Evolutionary conservation across 495 filamentous ascomycete genomes (phyloP).

Genomic region (Tetracladium setigerum): DNA sequence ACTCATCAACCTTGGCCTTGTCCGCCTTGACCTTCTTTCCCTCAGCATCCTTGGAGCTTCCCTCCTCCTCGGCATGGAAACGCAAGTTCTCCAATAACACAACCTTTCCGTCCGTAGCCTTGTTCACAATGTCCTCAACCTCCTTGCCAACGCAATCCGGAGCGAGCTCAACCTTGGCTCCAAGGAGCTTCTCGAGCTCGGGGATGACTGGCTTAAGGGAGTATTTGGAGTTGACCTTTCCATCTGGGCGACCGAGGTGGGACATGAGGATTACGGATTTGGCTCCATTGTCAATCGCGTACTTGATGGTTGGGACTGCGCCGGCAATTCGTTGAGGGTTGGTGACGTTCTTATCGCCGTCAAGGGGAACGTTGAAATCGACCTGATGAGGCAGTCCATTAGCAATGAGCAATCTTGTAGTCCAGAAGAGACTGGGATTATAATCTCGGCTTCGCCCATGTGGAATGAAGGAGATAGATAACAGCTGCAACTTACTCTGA

Average conservation of each 20-base stretch:
- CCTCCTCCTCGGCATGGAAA: constrained; percentile 97
- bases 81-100: constrained; percentile 95
- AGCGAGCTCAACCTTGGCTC: constrained; percentile 73
- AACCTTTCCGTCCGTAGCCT: constrained; percentile 73
- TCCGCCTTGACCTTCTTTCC: constrained; percentile 99
- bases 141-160: constrained; percentile 86
- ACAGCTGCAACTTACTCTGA: constrained; percentile 60
- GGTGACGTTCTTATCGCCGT: constrained; percentile 84
- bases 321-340: constrained; percentile 98
- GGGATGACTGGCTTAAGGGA: constrained; percentile 85
- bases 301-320: constrained; percentile 95
- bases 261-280: constrained; percentile 98
- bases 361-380: constrained; percentile 98
- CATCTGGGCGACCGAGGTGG: constrained; percentile 92
- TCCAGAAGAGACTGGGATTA: too few species aligned
- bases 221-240: constrained; percentile 85
- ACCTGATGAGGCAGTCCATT: constrained; percentile 47
- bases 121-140: constrained; percentile 83
- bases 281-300: constrained; percentile 88
- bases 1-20: constrained; percentile 82
- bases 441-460: background rate
- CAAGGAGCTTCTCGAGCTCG: constrained; percentile 83
- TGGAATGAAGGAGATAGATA: background rate
- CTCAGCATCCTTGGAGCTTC: constrained; percentile 80
- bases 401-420: background rate